Evolutionary conservation across 2,329 filamentous ascomycete genomes (phyloP), one percentile per base, ranked within the genome.

Genomic region (Apiospora rasikravindrae): DNA sequence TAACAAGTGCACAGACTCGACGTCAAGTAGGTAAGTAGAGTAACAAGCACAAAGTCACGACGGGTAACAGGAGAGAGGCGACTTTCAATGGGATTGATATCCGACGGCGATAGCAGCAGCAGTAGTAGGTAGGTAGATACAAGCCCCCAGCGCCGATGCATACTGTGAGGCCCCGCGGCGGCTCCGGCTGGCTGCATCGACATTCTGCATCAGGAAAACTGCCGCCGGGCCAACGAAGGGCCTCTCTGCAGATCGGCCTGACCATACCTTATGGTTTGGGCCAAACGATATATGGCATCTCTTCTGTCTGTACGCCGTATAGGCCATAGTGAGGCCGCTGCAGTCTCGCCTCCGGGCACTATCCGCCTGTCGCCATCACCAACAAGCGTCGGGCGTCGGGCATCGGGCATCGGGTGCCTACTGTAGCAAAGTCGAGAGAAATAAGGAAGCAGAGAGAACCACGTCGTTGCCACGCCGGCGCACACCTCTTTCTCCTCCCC

Each of bases 381-480:
- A 40, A 13, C 57, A 29, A 64, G 16, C 57, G n/a, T 40, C 57
- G 33, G 57, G 53, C 45, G n/a, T 49, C 45, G 10, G 6, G 45
- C 19, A 8, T n/a, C 7, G 45, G 45, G n/a, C n/a, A 22, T 6
- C 14, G 44, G 44, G 4, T 47, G 53, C 8, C 53, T 61, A 22
- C 8, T 3, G 16, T 33, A 11, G 14, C 26, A 22, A 3, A 16
- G 16, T 7, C 7, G 33, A 19, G 16, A 40, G 33, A 40, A n/a
- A 10, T 1, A 49, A 14, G 29, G 22, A 64, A 64, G 22, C 40
- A 64, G 57, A 40, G 40, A 40, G 33, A 61, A 64, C 1, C 29
- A 64, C 8, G 29, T 61, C 29, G 53, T 61, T 47, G 53, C 53
- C 53, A 57, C 53, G 53, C 53, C 53, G 53, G 53, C 53, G 53